Evolutionary conservation across 805 yeast genomes (phyloP).

Genomic region (Saccharomycopsis fodiens): DNA sequence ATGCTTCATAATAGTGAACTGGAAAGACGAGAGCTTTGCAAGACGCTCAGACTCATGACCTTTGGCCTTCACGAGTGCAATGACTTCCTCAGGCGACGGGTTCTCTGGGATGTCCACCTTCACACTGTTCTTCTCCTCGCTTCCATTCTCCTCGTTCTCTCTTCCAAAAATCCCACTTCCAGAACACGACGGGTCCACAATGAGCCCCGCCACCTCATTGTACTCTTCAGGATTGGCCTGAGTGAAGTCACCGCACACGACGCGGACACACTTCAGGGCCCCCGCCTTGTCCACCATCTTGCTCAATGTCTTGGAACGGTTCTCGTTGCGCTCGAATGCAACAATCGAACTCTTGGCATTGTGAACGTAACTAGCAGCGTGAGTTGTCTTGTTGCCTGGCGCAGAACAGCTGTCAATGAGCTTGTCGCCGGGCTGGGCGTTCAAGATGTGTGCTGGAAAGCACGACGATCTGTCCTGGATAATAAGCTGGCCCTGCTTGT

Average conservation of each 20-base stretch:
- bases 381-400: slow-evolving; percentile 97
- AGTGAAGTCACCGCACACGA: slow-evolving; percentile 55
- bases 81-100: slow-evolving; percentile 33
- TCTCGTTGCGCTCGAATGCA: slow-evolving; percentile 84
- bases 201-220: slow-evolving; percentile 62
- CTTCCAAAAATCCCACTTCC: slow-evolving; percentile 98
- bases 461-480: slow-evolving; percentile 97
- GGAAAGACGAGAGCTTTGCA: slow-evolving; percentile 74
- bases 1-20: slow-evolving; percentile 79
- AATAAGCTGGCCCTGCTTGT: slow-evolving; percentile 69
- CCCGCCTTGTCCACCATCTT: slow-evolving; percentile 81
- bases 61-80: slow-evolving; percentile 27
- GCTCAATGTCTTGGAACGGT: slow-evolving; percentile 59
- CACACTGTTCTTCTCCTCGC: slow-evolving; percentile 16
- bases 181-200: slow-evolving; percentile 96
- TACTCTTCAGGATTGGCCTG: slow-evolving; percentile 49
- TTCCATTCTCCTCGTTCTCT: slow-evolving; percentile 25
- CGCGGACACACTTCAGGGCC: slow-evolving; percentile 37
- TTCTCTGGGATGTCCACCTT: slow-evolving; percentile 19
- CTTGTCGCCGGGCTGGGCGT: slow-evolving; percentile 49
- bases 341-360: slow-evolving; percentile 32
- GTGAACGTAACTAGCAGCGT: slow-evolving; percentile 63
- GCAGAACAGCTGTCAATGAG: slow-evolving; percentile 96
- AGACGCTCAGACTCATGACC: slow-evolving; percentile 45
- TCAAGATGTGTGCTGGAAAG: slow-evolving; percentile 82